Conservation (phyloP, 2,329 filamentous ascomycete genomes). For the Scedosporium dehoogii region DNA sequence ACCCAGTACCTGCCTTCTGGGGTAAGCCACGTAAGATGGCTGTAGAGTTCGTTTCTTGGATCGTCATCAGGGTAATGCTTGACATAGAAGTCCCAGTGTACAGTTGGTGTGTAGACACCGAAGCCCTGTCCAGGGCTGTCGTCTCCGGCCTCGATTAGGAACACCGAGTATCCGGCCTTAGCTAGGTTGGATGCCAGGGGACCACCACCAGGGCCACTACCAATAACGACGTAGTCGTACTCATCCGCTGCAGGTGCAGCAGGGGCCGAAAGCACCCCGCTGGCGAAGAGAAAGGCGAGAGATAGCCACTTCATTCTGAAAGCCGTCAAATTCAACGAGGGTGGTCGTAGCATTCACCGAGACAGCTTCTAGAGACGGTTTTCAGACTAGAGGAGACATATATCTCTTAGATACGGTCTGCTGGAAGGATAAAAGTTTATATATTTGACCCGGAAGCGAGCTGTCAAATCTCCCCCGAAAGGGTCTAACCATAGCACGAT, state of each 20-base stretch:
- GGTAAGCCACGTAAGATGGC: constrained; percentile 32
- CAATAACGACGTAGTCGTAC: constrained; percentile 52
- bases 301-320: constrained; percentile 5
- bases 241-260: neutral
- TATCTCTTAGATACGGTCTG: neutral
- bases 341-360: too few relatives aligned
- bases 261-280: neutral
- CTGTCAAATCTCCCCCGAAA: neutral
- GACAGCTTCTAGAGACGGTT: too few relatives aligned
- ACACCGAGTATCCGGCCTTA: constrained; percentile 42
- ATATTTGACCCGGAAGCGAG: neutral
- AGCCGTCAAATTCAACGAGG: too few relatives aligned
- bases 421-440: neutral
- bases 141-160: constrained; percentile 50
- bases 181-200: constrained; percentile 46
- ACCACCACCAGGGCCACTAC: constrained; percentile 45
- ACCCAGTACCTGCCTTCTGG: constrained; percentile 24
- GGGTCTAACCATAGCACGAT: neutral
- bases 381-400: too few relatives aligned
- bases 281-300: neutral
- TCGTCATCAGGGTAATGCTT: constrained; percentile 45
- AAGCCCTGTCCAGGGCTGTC: constrained; percentile 25
- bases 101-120: constrained; percentile 16
- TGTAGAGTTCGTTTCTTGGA: constrained; percentile 36
- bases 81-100: constrained; percentile 50